phyloP scores from a whole-genome alignment of 305 asterid species.

The Rubia tinctorum region DNA sequence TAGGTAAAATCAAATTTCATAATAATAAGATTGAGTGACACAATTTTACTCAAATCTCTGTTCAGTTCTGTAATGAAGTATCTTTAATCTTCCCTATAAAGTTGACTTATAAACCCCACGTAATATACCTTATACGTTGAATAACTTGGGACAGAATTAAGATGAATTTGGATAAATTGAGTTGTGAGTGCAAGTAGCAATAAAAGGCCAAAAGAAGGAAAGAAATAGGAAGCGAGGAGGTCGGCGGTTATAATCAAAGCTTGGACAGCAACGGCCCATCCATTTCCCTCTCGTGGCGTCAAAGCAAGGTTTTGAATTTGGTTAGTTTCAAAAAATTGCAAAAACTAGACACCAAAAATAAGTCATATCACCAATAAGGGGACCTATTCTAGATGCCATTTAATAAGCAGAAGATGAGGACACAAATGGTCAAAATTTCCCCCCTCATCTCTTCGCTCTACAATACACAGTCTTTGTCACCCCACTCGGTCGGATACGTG shows the following conservation, averaged over 20 bases:
- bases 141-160: too few relatives aligned
- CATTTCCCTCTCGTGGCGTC: neutral
- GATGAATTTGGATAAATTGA: too few relatives aligned
- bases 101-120: too few relatives aligned
- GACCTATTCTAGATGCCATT: neutral
- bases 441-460: neutral
- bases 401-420: neutral
- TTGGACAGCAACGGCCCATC: neutral
- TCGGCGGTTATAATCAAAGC: neutral
- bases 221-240: neutral
- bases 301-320: conserved; percentile 8
- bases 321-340: neutral
- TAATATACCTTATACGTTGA: too few relatives aligned
- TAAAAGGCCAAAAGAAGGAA: neutral
- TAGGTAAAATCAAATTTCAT: too few relatives aligned
- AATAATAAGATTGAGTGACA: too few relatives aligned
- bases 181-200: neutral
- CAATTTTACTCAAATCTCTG: too few relatives aligned
- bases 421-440: neutral
- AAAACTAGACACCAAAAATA: neutral
- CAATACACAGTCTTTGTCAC: neutral
- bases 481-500: neutral
- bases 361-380: neutral
- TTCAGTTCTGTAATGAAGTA: too few relatives aligned
- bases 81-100: too few relatives aligned